Evolutionary conservation across 441 rosid genomes (phyloP).

Genomic region (Populus tomentosa): DNA sequence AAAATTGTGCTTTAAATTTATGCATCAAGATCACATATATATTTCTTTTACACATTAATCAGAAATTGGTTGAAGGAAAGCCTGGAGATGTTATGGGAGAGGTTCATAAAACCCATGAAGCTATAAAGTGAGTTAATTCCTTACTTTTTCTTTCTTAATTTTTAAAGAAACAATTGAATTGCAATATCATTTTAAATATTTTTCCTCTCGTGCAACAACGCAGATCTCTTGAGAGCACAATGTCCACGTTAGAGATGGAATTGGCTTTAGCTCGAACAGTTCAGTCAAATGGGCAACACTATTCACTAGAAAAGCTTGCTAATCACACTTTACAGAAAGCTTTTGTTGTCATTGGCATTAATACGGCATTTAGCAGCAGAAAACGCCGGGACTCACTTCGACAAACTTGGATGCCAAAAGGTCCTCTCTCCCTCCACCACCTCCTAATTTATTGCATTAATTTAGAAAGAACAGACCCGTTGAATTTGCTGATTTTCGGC

Average conservation of each 20-base stretch:
- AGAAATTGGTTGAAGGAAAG: conserved; percentile 60
- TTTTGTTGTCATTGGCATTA: conserved; percentile 67
- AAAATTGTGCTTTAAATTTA: not conserved
- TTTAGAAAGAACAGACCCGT: not conserved
- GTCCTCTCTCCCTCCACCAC: conserved; percentile 7
- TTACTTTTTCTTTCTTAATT: no score
- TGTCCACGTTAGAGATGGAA: conserved; percentile 65
- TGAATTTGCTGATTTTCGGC: not conserved
- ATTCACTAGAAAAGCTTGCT: conserved; percentile 12
- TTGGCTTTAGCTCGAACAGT: conserved; percentile 42
- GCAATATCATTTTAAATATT: not conserved
- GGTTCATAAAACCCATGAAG: conserved; percentile 63
- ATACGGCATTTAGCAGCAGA: conserved; percentile 33
- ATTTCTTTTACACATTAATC: conserved; percentile 1
- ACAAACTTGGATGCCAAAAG: conserved; percentile 79
- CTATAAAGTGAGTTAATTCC: conserved; percentile 46
- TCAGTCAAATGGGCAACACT: conserved; percentile 12
- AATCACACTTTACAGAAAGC: conserved; percentile 52
- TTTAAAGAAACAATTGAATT: no score
- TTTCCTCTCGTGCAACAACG: not conserved
- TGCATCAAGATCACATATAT: not conserved
- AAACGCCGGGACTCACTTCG: conserved; percentile 74
- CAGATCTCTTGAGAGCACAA: conserved; percentile 69
- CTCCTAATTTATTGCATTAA: not conserved
- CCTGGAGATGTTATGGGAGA: conserved; percentile 13